Evolutionary conservation across 306 rosid genomes (phyloP), one percentile per base, ranked within the genome.

Genomic region (Cucumis hystrix): DNA sequence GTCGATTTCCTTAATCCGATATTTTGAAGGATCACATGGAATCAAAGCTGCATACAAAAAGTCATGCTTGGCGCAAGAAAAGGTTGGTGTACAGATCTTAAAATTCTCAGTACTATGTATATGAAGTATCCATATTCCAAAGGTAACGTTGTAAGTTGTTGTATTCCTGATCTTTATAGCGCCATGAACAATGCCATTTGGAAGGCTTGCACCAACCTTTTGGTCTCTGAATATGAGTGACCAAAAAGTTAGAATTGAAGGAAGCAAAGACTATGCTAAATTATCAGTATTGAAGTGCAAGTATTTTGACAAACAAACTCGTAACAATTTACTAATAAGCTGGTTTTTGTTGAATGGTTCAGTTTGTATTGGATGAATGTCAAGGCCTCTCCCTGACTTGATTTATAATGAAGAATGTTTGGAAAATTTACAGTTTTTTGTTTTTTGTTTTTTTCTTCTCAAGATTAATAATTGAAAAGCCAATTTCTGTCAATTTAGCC

Each of bases 221-320:
- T 62, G 68, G 68, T 30, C 41, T 61, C 18, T 28, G 39, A 14
- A 28, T 25, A 25, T 62, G 41, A 62, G 18, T 62, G 67, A 30
- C 67, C 67, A 62, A 28, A 69, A 69, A 41, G 47, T 39, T 39
- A 47, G 52, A 69, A 69, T 18, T n/a, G 54, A 72, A 84, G 62
- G 58, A 17, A 54, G 79, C 28, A 60, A 60, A 60, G 16, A 23
- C 65, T 45, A 6, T 60, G 37, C 66, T 60, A 39, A 64, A 37
- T 35, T 64, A 37, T 64, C 25, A 64, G 49, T 9, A 28, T 60
- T 8, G 11, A 59, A 30, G 47, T 33, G 23, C 21, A 33, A 15
- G 69, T 63, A 63, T 35, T 39, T 35, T 12, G 43, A 63, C 12
- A 63, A 63, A 35, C 13, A 64, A 28, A 13, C 70, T 64, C 70